Evolutionary conservation across 345 rosid species (phyloP).

Genomic region (Lepidium didymum): DNA sequence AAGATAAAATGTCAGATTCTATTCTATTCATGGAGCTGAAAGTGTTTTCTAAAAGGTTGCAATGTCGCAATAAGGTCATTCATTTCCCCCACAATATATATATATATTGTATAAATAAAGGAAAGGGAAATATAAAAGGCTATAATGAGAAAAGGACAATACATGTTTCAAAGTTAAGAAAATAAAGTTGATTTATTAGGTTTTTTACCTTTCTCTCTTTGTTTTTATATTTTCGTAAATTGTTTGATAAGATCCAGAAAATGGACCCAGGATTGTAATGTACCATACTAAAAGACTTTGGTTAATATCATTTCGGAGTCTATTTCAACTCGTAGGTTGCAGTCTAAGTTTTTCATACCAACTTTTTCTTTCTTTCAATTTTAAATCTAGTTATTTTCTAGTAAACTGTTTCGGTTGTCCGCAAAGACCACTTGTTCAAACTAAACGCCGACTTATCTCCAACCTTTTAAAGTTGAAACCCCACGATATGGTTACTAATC

Average conservation of each 20-base stretch:
- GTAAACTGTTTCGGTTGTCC: not conserved
- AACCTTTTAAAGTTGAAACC: not conserved
- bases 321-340: not conserved
- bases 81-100: not conserved
- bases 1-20: slow-evolving; percentile 20
- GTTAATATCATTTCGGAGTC: not conserved
- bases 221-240: not conserved
- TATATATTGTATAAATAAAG: not conserved
- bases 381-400: too few relatives aligned
- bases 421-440: not conserved
- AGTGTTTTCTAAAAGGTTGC: slow-evolving; percentile 4
- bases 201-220: not conserved
- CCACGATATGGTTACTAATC: not conserved
- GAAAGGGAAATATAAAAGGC: not conserved
- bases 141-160: not conserved
- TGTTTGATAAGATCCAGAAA: slow-evolving; percentile 8
- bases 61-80: slow-evolving; percentile 13
- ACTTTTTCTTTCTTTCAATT: not conserved
- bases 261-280: slow-evolving; percentile 14
- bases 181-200: slow-evolving; percentile 1
- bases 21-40: not conserved
- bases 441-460: not conserved
- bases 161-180: not conserved
- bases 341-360: not conserved
- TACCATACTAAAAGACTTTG: not conserved